Percentiles rank a stretch among this genome's conserved stretches.
Evolutionary conservation across 1,139 yeast species (phyloP).

Genomic region (Schizosaccharomyces versatilis): DNA sequence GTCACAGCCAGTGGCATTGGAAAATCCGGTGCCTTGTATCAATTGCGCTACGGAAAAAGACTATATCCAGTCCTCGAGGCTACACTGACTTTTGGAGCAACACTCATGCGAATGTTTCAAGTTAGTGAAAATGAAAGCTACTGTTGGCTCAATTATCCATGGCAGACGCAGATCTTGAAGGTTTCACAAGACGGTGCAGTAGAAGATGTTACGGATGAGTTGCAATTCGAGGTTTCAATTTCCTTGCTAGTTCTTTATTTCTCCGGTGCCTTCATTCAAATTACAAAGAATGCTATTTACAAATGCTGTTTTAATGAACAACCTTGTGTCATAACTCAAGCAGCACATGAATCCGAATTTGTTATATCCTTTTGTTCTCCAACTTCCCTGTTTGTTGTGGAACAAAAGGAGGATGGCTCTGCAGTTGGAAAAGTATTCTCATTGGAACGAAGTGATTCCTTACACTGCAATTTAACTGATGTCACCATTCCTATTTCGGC

Average conservation of each 20-base stretch:
- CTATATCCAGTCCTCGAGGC: background rate
- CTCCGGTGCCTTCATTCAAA: background rate
- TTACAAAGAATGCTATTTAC: background rate
- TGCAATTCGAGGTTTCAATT: background rate
- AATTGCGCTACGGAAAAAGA: background rate
- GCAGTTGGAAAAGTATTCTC: no score
- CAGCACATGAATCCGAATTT: no score
- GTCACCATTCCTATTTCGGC: no score
- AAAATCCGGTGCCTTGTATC: background rate
- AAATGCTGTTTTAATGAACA: no score
- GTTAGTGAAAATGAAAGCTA: background rate
- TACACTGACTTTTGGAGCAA: background rate
- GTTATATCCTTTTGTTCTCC: no score
- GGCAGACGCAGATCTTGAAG: background rate
- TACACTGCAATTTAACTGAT: no score
- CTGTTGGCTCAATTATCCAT: background rate
- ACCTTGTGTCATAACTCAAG: no score
- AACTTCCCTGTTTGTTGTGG: no score
- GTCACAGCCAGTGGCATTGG: background rate
- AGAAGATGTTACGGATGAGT: background rate
- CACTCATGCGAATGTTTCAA: background rate
- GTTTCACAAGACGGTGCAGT: background rate
- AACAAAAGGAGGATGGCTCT: no score
- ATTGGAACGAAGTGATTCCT: no score
- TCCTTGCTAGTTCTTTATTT: background rate